Conservation (phyloP, 2,329 filamentous ascomycete genomes). For the Penicillium italicum region DNA sequence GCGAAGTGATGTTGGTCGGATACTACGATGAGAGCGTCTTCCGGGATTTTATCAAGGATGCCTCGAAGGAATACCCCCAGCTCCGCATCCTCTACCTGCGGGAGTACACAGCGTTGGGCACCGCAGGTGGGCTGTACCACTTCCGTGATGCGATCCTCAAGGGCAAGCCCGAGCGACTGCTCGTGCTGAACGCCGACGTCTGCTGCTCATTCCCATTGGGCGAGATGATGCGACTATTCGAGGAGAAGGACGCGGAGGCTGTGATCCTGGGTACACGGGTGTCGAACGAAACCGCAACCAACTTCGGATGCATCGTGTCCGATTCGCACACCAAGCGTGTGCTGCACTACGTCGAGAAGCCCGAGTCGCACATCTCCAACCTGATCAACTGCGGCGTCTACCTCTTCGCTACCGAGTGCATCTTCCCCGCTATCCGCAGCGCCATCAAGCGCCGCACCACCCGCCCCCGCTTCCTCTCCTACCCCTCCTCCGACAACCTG, state of each 20-base stretch:
- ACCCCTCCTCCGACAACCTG: constrained; percentile 92
- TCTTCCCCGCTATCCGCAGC: constrained; percentile 90
- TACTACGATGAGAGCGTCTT: constrained; percentile 98
- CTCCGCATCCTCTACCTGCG: constrained; percentile 92
- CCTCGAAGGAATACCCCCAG: constrained; percentile 76
- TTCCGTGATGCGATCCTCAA: constrained; percentile 99
- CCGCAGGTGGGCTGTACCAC: constrained; percentile 94
- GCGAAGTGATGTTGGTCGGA: constrained; percentile 95
- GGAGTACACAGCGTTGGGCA: constrained; percentile 94
- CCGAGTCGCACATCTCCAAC: constrained; percentile 94
- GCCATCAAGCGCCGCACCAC: constrained; percentile 95
- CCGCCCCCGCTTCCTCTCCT: constrained; percentile 85
- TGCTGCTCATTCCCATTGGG: constrained; percentile 97
- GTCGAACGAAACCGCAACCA: constrained; percentile 82
- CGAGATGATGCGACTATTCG: constrained; percentile 92
- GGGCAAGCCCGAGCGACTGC: constrained; percentile 88
- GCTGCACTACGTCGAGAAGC: constrained; percentile 98
- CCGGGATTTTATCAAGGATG: constrained; percentile 95
- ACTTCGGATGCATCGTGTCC: constrained; percentile 97
- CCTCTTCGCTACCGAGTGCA: constrained; percentile 90
- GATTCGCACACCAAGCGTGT: constrained; percentile 92
- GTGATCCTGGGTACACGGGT: constrained; percentile 93
- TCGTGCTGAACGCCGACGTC: constrained; percentile 96
- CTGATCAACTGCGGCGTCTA: constrained; percentile 99
- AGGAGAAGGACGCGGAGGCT: constrained; percentile 93